Base-by-base conservation (phyloP, 2,329 filamentous ascomycete genomes). In the Dothideomycetes sp. region DNA sequence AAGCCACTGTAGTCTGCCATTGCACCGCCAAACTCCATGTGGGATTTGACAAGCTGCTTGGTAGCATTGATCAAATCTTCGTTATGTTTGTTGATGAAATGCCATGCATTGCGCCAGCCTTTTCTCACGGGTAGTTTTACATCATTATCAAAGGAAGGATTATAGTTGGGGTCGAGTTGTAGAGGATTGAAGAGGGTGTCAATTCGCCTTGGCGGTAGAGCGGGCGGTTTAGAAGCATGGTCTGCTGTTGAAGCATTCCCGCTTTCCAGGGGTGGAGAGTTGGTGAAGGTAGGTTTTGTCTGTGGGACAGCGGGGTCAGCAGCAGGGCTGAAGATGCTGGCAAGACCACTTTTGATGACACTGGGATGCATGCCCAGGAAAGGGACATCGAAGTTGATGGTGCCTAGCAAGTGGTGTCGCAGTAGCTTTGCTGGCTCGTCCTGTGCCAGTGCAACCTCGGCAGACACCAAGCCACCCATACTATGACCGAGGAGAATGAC, bases 281-380 rank as follows among this genome's bases (percentile, higher is more conserved):
- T 17, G 11, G 7, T 12, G 7, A 12, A 12, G 22, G 22, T 12
- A 27, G 22, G 7, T 7, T 27, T 12, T 27, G 22, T 12, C 22
- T 34, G 39, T 17, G 40, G 36, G n/a, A 38, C 38, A 8, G 22
- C 5, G 10, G 41, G 19, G 5, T 24, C 33, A 17, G 38, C 19
- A 14, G 41, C 32, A 9, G 70, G 62, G 27, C 64, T 66, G 58
- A 94, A 91, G 9, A 94, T 69, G 53, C 84, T 89, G 2, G 79
- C 74, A 39, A 94, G 73, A 2, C 87, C 85, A 29, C 83, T 83
- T n/a, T 79, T 73, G 31, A 94, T 75, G 31, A 95, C 82, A 4
- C 88, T 84, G 1, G 86, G 87, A 59, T 95, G 86, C 55, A 95
- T 81, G 3, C 88, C 88, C 4, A 94, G 67, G 43, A 93, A 86